Conservation (phyloP, 164 flowering plant species). For the Tetrastigma voinierianum region DNA sequence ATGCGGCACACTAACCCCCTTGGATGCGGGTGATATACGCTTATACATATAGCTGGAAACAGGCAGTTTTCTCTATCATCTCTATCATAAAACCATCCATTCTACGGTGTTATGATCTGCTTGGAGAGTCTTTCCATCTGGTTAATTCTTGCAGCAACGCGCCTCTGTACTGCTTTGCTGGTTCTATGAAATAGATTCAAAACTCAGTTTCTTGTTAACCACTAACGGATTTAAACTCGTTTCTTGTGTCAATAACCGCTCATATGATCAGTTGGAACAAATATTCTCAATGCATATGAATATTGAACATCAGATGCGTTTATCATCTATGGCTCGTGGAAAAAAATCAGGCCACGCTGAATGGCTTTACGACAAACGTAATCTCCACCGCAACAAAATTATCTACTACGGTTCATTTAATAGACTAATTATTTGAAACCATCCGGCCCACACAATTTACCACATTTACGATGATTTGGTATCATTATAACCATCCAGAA, state of each 20-base stretch:
- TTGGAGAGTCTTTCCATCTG: conserved; percentile 86
- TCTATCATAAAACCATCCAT: conserved; percentile 67
- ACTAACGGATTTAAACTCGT: conserved; percentile 11
- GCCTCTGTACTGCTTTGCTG: conserved; percentile 48
- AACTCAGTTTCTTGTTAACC: conserved; percentile 28
- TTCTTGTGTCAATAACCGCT: neutral
- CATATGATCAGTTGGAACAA: neutral
- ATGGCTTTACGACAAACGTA: too few species aligned
- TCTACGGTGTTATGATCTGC: conserved; percentile 77
- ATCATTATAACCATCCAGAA: too few species aligned
- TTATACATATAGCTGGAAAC: neutral
- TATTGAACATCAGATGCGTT: too few species aligned
- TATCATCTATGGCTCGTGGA: too few species aligned
- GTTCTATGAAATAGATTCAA: conserved; percentile 47
- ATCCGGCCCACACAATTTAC: too few species aligned
- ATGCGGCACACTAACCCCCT: too few species aligned
- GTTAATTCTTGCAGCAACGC: conserved; percentile 66
- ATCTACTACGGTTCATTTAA: too few species aligned
- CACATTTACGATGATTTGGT: too few species aligned
- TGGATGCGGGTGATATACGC: neutral
- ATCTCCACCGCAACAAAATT: too few species aligned
- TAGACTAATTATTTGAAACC: too few species aligned
- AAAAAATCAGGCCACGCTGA: too few species aligned
- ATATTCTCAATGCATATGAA: neutral
- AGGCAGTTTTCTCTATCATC: conserved; percentile 59